phyloP scores from a whole-genome alignment of 164 flowering plant genomes.

The Nymphaea colorata region DNA sequence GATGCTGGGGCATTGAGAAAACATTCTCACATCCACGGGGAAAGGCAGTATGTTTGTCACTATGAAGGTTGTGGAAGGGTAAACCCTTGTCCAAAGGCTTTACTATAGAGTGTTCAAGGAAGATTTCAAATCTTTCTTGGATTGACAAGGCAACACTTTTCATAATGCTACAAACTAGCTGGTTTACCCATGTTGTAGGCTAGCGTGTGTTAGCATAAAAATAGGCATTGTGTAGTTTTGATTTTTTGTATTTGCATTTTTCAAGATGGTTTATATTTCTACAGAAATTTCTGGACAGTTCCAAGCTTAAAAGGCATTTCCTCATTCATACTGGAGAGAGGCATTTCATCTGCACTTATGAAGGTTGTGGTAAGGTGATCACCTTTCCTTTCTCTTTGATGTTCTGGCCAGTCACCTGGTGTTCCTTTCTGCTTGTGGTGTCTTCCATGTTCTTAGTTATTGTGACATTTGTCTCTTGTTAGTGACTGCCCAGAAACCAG shows the following conservation, averaged over 20 bases:
- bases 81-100: slow-evolving; percentile 3
- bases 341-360: slow-evolving; percentile 76
- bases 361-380: slow-evolving; percentile 97
- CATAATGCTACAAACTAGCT: too few species aligned
- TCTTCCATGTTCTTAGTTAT: neutral
- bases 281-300: slow-evolving; percentile 98
- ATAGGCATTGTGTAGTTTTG: too few species aligned
- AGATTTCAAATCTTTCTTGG: too few species aligned
- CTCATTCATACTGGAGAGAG: slow-evolving; percentile 97
- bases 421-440: neutral
- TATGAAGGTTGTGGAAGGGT: slow-evolving; percentile 92
- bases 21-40: slow-evolving; percentile 97
- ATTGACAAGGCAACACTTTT: too few species aligned
- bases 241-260: neutral
- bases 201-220: too few species aligned
- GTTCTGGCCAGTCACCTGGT: neutral
- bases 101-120: neutral
- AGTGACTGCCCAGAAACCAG: too few species aligned
- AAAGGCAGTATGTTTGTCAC: slow-evolving; percentile 82
- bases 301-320: slow-evolving; percentile 88
- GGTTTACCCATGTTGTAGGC: too few species aligned
- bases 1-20: slow-evolving; percentile 94
- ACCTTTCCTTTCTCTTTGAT: slow-evolving; percentile 3
- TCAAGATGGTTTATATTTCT: slow-evolving; percentile 6
- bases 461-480: too few species aligned